These are phyloP conservation scores for Dactylellina sp. DNA, from an alignment of 2,329 filamentous ascomycete genomes.

Conservation along the genomic window DNA sequence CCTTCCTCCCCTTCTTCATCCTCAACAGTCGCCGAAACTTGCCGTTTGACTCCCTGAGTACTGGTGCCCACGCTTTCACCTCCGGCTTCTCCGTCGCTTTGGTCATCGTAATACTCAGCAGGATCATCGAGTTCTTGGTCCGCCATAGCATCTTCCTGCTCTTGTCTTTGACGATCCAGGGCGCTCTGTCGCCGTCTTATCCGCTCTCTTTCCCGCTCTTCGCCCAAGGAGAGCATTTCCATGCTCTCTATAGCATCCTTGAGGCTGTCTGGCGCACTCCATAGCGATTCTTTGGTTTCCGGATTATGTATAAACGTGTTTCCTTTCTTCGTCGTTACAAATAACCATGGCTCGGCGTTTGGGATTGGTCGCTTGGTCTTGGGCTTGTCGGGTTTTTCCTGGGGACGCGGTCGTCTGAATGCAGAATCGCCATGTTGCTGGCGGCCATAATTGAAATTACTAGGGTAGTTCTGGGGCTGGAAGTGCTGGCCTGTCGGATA, in stretches of 20 bases:
- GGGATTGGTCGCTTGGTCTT: constrained; percentile 83
- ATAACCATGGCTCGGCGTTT: constrained; percentile 83
- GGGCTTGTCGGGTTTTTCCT: constrained; percentile 74
- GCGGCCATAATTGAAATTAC: constrained; percentile 45
- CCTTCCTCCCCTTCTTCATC: constrained; percentile 77
- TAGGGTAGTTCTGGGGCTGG: constrained; percentile 69
- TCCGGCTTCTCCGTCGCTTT: constrained; percentile 56
- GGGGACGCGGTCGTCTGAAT: constrained; percentile 57
- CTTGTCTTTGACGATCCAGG: constrained; percentile 47
- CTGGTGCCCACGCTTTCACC: constrained; percentile 60
- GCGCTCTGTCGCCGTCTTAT: constrained; percentile 41
- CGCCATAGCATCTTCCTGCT: constrained; percentile 49
- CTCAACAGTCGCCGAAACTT: constrained; percentile 63
- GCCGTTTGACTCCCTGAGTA: constrained; percentile 55
- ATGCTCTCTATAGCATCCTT: constrained; percentile 79
- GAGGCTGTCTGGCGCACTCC: constrained; percentile 91
- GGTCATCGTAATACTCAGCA: constrained; percentile 45
- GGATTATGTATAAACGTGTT: constrained; percentile 91
- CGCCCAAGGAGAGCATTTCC: constrained; percentile 67
- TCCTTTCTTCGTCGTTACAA: constrained; percentile 92
- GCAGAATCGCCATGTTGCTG: constrained; percentile 18
- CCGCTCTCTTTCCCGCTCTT: constrained; percentile 58
- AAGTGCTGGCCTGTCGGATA: constrained; percentile 64
- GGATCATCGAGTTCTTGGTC: constrained; percentile 60
- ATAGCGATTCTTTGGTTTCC: constrained; percentile 87